Percentiles rank a stretch among this genome's conserved stretches.
Evolutionary conservation across 2,329 filamentous ascomycete species (phyloP).

Genomic region (Harringtonia lauricola): DNA sequence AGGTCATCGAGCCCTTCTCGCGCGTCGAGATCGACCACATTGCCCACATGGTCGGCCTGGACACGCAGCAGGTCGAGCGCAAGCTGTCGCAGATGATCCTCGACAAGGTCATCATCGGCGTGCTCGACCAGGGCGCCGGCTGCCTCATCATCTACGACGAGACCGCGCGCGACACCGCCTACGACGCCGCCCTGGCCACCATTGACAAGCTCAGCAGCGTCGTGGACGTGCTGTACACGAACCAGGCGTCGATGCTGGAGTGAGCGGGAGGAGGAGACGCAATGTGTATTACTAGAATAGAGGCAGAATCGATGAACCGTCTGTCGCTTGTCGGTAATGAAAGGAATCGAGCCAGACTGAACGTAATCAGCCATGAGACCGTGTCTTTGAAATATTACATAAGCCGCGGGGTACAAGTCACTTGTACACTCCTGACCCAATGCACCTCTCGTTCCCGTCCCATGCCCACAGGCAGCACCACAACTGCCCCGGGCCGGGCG

Average conservation of each 20-base stretch:
- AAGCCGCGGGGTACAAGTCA: no score
- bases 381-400: no score
- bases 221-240: slow-evolving; percentile 94
- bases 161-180: slow-evolving; percentile 82
- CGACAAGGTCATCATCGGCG: slow-evolving; percentile 96
- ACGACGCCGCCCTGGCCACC: slow-evolving; percentile 86
- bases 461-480: no score
- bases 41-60: slow-evolving; percentile 92
- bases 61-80: slow-evolving; percentile 92
- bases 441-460: no score
- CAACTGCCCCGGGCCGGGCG: no score
- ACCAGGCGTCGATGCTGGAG: slow-evolving; percentile 92
- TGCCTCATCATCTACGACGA: slow-evolving; percentile 97
- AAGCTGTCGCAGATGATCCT: slow-evolving; percentile 99
- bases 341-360: no score
- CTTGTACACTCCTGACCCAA: no score
- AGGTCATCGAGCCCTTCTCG: slow-evolving; percentile 98
- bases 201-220: slow-evolving; percentile 97
- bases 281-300: slow-evolving; percentile 4
- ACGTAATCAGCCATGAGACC: no score
- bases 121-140: slow-evolving; percentile 92
- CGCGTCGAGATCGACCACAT: slow-evolving; percentile 95
- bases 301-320: no score
- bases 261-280: slow-evolving; percentile 29
- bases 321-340: no score